Conservation (phyloP, 1,139 yeast species). For the Pichia norvegensis region DNA sequence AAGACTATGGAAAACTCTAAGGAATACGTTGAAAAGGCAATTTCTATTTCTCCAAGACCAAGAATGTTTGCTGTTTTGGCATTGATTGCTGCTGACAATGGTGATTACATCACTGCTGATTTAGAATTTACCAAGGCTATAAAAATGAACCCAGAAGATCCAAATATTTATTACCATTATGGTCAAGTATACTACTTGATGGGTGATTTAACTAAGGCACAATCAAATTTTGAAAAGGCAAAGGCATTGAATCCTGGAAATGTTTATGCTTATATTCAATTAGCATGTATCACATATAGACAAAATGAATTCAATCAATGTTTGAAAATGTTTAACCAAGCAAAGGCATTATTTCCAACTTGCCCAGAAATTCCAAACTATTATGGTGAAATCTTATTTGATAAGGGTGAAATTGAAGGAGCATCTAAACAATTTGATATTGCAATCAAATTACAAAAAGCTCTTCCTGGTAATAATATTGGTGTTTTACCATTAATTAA, state of each 20-base stretch:
- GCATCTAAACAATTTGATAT: slow-evolving; percentile 83
- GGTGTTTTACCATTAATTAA: slow-evolving; percentile 89
- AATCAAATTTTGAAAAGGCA: slow-evolving; percentile 68
- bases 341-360: slow-evolving; percentile 73
- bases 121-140: slow-evolving; percentile 70
- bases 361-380: slow-evolving; percentile 91
- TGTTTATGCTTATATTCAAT: slow-evolving; percentile 81
- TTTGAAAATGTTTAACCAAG: slow-evolving; percentile 54
- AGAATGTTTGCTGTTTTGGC: slow-evolving; percentile 82
- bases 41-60: slow-evolving; percentile 65
- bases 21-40: slow-evolving; percentile 53
- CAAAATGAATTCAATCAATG: slow-evolving; percentile 46
- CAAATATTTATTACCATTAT: slow-evolving; percentile 87
- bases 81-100: slow-evolving; percentile 75
- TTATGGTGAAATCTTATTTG: slow-evolving; percentile 89
- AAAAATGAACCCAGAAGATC: slow-evolving; percentile 57
- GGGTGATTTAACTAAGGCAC: slow-evolving; percentile 67
- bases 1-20: slow-evolving; percentile 59
- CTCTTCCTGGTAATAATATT: slow-evolving; percentile 51
- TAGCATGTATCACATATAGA: slow-evolving; percentile 88
- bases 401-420: slow-evolving; percentile 60
- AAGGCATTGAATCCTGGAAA: slow-evolving; percentile 66
- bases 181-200: slow-evolving; percentile 87
- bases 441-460: slow-evolving; percentile 76
- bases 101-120: slow-evolving; percentile 51